Base-by-base conservation (phyloP, 2,329 filamentous ascomycete species). In the Ascochyta koolunga region DNA sequence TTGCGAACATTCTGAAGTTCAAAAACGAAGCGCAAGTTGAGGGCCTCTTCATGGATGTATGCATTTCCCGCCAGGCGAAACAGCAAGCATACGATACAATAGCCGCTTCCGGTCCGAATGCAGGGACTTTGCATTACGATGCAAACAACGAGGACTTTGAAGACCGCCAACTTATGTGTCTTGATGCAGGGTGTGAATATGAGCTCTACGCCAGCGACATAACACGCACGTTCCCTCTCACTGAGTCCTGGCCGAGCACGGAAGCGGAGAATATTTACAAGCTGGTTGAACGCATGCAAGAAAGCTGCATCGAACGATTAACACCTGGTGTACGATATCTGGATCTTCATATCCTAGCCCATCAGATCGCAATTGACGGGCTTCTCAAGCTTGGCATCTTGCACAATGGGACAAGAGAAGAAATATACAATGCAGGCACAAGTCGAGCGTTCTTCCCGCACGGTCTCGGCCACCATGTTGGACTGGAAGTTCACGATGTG, bases 381-480 rank as follows among this genome's bases (percentile, higher is more conserved):
- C 77, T 97, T 29, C 76, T 91, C 41, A 77, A 81, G 39, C 78
- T 96, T 5, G 91, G 91, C 3, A 84, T 97, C 36, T 75, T 96
- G 7, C 80, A 81, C 38, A 87, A 88, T 50, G 87, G 85, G 7
- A 79, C 79, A 0, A 79, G 76, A 31, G 83, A 88, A 16, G 91
- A 91, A 64, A 89, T 97, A 21, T 84, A 96, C 56, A 83, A 86
- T 62, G 86, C 85, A 37, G 83, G 92, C 50, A 90, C 91, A n/a
- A 93, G 89, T 67, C 86, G 89, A 21, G 93, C 92, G 1, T 97
- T 97, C 79, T 90, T 96, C 69, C 93, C 93, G 1, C 93, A 97
- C 72, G 93, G 93, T 0, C 79, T 97, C 1, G 93, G 93, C 0
- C 93, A 97, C 75, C 93, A 96, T 72, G 80, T 97, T 9, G 93